phyloP scores from a whole-genome alignment of 2,329 filamentous ascomycete species.

The Botrytis fragariae region DNA sequence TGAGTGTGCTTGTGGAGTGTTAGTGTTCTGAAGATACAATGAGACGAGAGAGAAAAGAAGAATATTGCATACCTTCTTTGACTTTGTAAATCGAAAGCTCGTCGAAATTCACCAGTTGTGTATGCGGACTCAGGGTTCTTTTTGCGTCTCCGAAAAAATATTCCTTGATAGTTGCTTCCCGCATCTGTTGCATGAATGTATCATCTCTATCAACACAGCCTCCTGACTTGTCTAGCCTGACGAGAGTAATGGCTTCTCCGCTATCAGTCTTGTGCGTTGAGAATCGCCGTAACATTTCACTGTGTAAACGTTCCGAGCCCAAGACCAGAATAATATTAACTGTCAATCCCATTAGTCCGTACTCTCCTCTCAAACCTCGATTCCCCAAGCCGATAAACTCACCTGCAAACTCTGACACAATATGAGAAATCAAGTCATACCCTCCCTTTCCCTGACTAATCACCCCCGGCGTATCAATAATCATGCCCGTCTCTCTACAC shows the following conservation, averaged over 20 bases:
- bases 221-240: conserved; percentile 80
- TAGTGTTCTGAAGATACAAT: conserved; percentile 11
- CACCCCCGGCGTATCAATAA: conserved; percentile 79
- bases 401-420: conserved; percentile 68
- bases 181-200: conserved; percentile 67
- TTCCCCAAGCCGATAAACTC: conserved; percentile 15
- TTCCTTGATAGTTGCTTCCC: conserved; percentile 77
- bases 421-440: conserved; percentile 77
- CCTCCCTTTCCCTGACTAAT: conserved; percentile 63
- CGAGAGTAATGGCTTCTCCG: conserved; percentile 69
- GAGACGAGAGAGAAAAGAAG: neutral
- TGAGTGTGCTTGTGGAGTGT: conserved; percentile 29
- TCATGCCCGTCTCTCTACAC: conserved; percentile 70
- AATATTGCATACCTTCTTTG: conserved; percentile 49
- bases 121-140: conserved; percentile 79
- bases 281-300: conserved; percentile 71
- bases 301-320: conserved; percentile 73
- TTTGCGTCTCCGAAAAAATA: conserved; percentile 90
- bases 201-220: conserved; percentile 78
- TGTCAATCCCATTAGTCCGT: conserved; percentile 30
- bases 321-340: conserved; percentile 80
- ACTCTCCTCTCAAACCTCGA: neutral
- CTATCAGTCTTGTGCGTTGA: conserved; percentile 51
- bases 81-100: conserved; percentile 71
- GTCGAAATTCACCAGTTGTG: conserved; percentile 77